These are phyloP conservation scores for Nemania abortiva DNA, from an alignment of 2,329 filamentous ascomycete genomes.

Conservation along the genomic window DNA sequence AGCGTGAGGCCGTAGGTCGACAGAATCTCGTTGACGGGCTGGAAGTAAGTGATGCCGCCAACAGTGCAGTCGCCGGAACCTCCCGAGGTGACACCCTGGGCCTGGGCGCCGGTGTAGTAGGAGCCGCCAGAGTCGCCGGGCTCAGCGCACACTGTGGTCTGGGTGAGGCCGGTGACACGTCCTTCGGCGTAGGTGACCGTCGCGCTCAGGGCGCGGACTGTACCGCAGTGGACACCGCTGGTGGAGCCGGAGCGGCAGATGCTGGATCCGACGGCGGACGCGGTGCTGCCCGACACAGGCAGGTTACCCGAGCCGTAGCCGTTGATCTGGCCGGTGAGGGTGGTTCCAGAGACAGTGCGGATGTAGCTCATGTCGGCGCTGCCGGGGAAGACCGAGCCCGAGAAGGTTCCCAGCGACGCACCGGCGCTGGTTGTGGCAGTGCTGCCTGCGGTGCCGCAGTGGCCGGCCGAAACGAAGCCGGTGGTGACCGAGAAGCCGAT, in stretches of 20 bases:
- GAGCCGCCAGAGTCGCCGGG: slow-evolving; percentile 58
- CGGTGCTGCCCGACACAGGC: slow-evolving; percentile 55
- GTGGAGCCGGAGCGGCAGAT: slow-evolving; percentile 59
- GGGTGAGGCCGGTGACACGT: slow-evolving; percentile 56
- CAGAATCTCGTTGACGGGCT: slow-evolving; percentile 57
- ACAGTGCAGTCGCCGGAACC: slow-evolving; percentile 55
- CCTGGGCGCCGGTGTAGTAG: slow-evolving; percentile 56
- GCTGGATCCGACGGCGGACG: slow-evolving; percentile 51
- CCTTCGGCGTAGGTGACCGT: slow-evolving; percentile 56
- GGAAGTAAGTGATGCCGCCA: slow-evolving; percentile 57
- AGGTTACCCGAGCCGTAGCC: slow-evolving; percentile 53
- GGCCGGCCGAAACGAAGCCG: slow-evolving; percentile 57
- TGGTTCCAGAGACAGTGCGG: slow-evolving; percentile 51
- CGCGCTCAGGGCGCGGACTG: slow-evolving; percentile 52
- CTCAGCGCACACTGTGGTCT: slow-evolving; percentile 57
- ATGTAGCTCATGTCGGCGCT: slow-evolving; percentile 56
- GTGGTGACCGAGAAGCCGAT: slow-evolving; percentile 57
- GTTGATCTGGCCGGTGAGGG: slow-evolving; percentile 51
- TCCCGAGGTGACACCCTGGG: slow-evolving; percentile 58
- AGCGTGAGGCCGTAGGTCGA: slow-evolving; percentile 54
- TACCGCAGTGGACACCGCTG: slow-evolving; percentile 56
- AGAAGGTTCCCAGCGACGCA: slow-evolving; percentile 52
- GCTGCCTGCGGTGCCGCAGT: slow-evolving; percentile 53
- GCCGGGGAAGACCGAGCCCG: slow-evolving; percentile 56
- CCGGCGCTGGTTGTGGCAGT: slow-evolving; percentile 52